Conservation (phyloP, 2,329 filamentous ascomycete genomes). For the Penicillium sp. region DNA sequence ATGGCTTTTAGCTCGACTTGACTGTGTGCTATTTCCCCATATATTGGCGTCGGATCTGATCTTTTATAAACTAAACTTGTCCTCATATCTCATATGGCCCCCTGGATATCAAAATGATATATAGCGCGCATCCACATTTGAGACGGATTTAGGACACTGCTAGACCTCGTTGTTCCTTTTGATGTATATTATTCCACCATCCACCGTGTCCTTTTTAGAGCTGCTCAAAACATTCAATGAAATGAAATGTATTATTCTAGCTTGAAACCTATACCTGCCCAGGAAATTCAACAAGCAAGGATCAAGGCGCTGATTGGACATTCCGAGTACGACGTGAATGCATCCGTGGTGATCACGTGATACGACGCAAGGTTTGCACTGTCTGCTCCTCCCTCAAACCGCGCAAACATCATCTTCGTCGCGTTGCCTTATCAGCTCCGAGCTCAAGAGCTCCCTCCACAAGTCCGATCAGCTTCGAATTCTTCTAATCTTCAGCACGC, state of each 20-base stretch:
- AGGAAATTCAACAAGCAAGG: background rate
- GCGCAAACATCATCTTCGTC: conserved; percentile 36
- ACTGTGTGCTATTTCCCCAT: background rate
- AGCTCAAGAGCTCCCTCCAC: conserved; percentile 8
- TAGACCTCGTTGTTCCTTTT: background rate
- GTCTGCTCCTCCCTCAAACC: conserved; percentile 42
- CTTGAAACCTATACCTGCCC: background rate
- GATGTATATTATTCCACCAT: background rate
- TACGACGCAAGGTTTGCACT: conserved; percentile 36
- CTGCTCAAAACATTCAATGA: background rate
- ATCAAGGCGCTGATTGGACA: background rate
- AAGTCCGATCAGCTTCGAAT: background rate
- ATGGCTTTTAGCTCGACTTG: conserved; percentile 47
- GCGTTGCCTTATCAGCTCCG: conserved; percentile 26
- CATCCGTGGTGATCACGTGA: conserved; percentile 11
- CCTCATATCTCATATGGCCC: background rate
- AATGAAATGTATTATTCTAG: background rate
- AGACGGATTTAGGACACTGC: background rate
- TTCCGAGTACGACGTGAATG: background rate
- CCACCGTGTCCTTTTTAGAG: background rate
- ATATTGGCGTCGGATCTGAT: background rate
- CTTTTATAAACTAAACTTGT: background rate
- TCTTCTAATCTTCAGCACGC: conserved; percentile 8
- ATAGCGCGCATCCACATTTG: background rate
- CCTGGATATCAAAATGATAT: background rate